Evolutionary conservation across 2,329 filamentous ascomycete species (phyloP).

Genomic region (Alternaria angustiovoidea): DNA sequence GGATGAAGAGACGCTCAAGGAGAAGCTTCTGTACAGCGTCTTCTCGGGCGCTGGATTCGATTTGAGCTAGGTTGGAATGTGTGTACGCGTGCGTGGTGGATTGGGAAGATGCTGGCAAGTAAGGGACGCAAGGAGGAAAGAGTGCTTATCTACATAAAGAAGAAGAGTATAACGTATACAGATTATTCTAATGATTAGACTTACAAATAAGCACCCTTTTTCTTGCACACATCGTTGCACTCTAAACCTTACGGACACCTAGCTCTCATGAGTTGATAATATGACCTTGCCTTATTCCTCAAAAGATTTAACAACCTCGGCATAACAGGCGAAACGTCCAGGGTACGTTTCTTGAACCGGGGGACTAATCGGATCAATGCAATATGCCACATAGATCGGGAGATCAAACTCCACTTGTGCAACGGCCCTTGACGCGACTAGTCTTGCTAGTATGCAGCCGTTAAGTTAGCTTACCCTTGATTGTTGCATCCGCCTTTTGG

Average conservation of each 20-base stretch:
- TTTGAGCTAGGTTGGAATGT: constrained; percentile 41
- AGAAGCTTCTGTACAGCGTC: constrained; percentile 89
- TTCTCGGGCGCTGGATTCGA: constrained; percentile 94
- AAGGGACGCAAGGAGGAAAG: too few relatives aligned
- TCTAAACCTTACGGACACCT: too few relatives aligned
- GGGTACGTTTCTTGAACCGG: background rate
- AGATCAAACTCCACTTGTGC: background rate
- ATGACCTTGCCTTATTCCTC: background rate
- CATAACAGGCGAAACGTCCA: background rate
- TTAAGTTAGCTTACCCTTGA: background rate
- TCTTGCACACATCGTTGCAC: too few relatives aligned
- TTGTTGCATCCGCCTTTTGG: background rate
- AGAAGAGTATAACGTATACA: too few relatives aligned
- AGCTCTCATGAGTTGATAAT: too few relatives aligned
- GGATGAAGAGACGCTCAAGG: constrained; percentile 69
- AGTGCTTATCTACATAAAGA: too few relatives aligned
- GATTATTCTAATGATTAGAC: too few relatives aligned
- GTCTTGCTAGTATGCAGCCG: background rate
- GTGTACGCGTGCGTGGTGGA: background rate
- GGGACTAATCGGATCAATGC: background rate
- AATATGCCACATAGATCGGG: background rate
- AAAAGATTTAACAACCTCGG: too few relatives aligned
- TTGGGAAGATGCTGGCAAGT: too few relatives aligned
- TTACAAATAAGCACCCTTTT: too few relatives aligned
- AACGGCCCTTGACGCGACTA: background rate